These are phyloP conservation scores for Suillus spraguei DNA, from an alignment of 768 basidiomycete genomes.

Conservation along the genomic window DNA sequence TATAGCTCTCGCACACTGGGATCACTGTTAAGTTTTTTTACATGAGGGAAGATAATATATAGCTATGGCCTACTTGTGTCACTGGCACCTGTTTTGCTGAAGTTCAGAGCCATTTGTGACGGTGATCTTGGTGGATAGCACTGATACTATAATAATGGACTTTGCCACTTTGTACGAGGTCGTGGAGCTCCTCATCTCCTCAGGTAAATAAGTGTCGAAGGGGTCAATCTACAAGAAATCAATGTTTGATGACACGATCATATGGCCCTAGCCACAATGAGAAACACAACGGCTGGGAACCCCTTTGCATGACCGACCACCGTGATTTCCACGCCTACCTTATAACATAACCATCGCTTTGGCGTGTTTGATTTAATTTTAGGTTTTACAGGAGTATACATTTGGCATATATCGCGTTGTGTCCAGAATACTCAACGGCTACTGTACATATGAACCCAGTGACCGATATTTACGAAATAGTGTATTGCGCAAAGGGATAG, in stretches of 20 bases:
- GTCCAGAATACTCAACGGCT: background rate
- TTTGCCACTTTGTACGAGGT: background rate
- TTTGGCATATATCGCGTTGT: background rate
- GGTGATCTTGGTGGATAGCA: background rate
- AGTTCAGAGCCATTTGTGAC: background rate
- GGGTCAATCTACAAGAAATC: too few species aligned
- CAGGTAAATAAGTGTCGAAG: too few species aligned
- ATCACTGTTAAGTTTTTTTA: background rate
- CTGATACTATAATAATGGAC: background rate
- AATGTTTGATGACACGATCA: too few species aligned
- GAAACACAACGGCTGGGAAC: too few species aligned
- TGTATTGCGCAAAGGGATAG: constrained; percentile 15
- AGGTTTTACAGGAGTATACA: background rate
- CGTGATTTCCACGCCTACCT: too few species aligned
- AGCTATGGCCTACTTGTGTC: background rate
- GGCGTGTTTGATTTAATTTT: background rate
- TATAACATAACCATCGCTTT: too few species aligned
- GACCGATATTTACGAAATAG: constrained; percentile 17
- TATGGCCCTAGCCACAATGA: too few species aligned
- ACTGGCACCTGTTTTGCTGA: too few species aligned
- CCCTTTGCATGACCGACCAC: too few species aligned
- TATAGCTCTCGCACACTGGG: constrained; percentile 13
- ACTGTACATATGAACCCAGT: constrained; percentile 13
- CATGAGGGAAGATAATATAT: background rate
- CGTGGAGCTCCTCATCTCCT: background rate